Base-by-base conservation (phyloP, 1,139 yeast species). In the Pichia sp. region DNA sequence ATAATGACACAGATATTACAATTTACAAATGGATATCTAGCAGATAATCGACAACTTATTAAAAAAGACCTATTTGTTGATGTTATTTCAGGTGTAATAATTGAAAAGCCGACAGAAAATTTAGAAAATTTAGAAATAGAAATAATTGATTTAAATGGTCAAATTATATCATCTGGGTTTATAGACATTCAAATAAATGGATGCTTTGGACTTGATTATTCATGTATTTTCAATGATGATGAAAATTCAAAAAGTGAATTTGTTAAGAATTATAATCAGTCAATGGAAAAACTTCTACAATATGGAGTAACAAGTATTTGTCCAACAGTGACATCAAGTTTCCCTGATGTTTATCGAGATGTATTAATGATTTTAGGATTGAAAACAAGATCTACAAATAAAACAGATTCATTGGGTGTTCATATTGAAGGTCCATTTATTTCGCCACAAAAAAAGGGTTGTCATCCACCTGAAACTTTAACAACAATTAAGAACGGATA, bases 361-460 rank as follows among this genome's bases (percentile, higher is more conserved):
- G 79, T 77, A 9, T 65, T 80, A 50, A 81, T 81, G 4, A 60
- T 70, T 35, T 69, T 77, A 56, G 66, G 67, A 25, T 57, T 66
- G 6, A 48, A 58, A 35, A 56, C 62, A 41, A 74, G 71, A 56
- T 39, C 45, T 10, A 45, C 57, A 34, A 56, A 60, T 44, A 75
- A 70, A 56, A 40, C 55, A 1, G 85, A 80, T 58, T 73, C 77
- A 5, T 66, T 80, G 46, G 86, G 86, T 4, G 81, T 81, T n/a
- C 86, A 80, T 58, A 64, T 77, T 44, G 86, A 80, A 58, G 86
- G 86, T 7, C 86, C 86, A 4, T 79, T 79, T 59, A 73, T 80
- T 52, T 76, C 73, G 53, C 65, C 71, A 43, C 59, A 69, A 50
- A 80, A 80, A 64, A 79, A 78, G 54, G 86, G 86, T 1, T 79